Base-by-base conservation (phyloP, 2,329 filamentous ascomycete genomes). In the Karstenula rhodostoma region DNA sequence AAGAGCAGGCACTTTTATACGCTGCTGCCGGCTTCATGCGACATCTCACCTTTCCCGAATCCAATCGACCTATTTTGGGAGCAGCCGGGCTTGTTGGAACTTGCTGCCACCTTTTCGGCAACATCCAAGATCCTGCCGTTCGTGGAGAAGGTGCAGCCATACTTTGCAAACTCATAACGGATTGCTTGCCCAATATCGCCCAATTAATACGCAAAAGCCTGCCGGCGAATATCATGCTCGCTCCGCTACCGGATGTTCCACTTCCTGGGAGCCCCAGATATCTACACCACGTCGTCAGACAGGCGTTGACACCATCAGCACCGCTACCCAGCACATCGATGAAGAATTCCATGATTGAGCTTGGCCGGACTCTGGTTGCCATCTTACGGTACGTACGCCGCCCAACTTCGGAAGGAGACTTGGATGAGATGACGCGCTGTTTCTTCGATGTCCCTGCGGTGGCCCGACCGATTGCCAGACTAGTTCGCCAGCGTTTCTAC, bases 291-390 rank as follows among this genome's bases (percentile, higher is more conserved):
- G 63, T 77, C 9, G 68, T 74, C 33, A 65, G 69, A 32, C 73
- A 76, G 44, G 71, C 75, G 27, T 63, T 76, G 5, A 64, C 63
- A n/a, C 71, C 73, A 17, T 67, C 73, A 2, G 64, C 61, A 19
- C 73, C 76, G 27, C 32, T 77, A 2, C 75, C 75, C 4, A 78
- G 75, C 56, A 75, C 73, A n/a, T 61, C 73, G 1, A 77, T 78
- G 74, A 78, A 77, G 60, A 77, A 76, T n/a, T 63, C 73, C n/a
- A 71, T 68, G 63, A 69, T 78, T 35, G 76, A 78, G 61, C 63
- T 75, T 13, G 72, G 71, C 1, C 65, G 73, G 1, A 70, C 68
- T 6, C 68, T 77, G 5, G 63, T 77, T n/a, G 63, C 68, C 19
- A 70, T 73, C 7, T 58, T 74, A 9, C 56, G 71, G 23, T 69